Evolutionary conservation across 73 alveolate genomes (phyloP).

Genomic region (Loxodes magnus): DNA sequence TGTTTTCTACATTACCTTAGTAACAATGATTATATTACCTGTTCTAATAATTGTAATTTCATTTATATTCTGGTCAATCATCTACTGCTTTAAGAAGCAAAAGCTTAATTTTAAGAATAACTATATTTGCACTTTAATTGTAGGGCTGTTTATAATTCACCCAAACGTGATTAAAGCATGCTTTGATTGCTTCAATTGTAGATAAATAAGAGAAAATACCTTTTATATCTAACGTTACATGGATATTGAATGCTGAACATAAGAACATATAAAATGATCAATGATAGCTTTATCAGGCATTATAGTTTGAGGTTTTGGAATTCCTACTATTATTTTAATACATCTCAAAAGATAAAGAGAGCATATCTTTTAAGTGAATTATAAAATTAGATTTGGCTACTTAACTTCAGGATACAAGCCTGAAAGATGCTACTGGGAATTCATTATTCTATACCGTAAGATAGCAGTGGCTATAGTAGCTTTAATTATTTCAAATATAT

Average conservation of each 20-base stretch:
- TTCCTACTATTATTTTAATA: slow-evolving; percentile 23
- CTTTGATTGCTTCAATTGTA: slow-evolving; percentile 30
- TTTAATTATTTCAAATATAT: too few relatives aligned
- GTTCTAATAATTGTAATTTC: slow-evolving; percentile 6
- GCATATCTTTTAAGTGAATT: slow-evolving; percentile 9
- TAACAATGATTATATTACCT: slow-evolving; percentile 21
- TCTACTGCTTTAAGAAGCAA: background rate
- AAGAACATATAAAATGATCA: slow-evolving; percentile 10
- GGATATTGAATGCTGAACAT: slow-evolving; percentile 17
- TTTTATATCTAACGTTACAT: slow-evolving; percentile 9
- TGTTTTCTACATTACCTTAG: slow-evolving; percentile 18
- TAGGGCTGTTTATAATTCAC: slow-evolving; percentile 32
- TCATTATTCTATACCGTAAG: slow-evolving; percentile 10
- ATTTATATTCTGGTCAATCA: slow-evolving; percentile 11
- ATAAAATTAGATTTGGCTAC: slow-evolving; percentile 44
- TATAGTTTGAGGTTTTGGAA: slow-evolving; percentile 39
- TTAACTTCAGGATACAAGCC: slow-evolving; percentile 44
- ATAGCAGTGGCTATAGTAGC: too few relatives aligned
- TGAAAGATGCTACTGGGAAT: slow-evolving; percentile 50
- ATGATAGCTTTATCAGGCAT: slow-evolving; percentile 26
- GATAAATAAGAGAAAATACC: slow-evolving; percentile 13
- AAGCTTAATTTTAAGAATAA: slow-evolving; percentile 2
- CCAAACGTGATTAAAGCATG: slow-evolving; percentile 32
- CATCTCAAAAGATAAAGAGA: slow-evolving; percentile 6
- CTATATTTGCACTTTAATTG: slow-evolving; percentile 20